phyloP scores from a whole-genome alignment of 495 filamentous ascomycete species.

The Neurospora sp. region DNA sequence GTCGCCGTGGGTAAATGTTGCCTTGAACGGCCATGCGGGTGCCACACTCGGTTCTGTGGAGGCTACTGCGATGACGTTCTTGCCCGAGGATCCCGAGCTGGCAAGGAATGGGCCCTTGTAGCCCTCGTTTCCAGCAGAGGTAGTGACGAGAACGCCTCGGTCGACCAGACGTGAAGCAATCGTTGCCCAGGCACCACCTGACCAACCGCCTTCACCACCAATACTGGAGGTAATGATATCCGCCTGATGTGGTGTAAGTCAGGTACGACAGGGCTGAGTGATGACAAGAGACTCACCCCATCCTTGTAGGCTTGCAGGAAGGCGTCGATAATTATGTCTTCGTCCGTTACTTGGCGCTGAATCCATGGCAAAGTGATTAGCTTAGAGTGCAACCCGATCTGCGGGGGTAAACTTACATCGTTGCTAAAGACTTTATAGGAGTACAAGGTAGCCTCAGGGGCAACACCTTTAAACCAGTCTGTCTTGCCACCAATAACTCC shows the following conservation, averaged over 20 bases:
- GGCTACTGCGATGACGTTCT: slow-evolving; percentile 21
- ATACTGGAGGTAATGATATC: slow-evolving; percentile 27
- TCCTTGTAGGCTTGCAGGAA: slow-evolving; percentile 22
- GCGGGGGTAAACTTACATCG: slow-evolving; percentile 2
- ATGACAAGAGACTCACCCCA: slow-evolving; percentile 12
- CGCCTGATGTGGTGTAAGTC: slow-evolving; percentile 9
- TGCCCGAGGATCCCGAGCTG: slow-evolving; percentile 21
- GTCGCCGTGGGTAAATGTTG: slow-evolving; percentile 19
- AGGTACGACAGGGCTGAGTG: neutral
- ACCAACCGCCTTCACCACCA: slow-evolving; percentile 20
- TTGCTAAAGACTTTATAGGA: slow-evolving; percentile 37
- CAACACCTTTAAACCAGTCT: slow-evolving; percentile 36
- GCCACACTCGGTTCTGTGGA: slow-evolving; percentile 15
- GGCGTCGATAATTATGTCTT: slow-evolving; percentile 20
- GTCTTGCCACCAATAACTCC: slow-evolving; percentile 40
- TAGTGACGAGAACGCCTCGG: slow-evolving; percentile 23
- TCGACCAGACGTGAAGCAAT: slow-evolving; percentile 24
- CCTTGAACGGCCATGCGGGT: slow-evolving; percentile 18
- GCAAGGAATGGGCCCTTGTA: slow-evolving; percentile 21
- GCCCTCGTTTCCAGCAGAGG: slow-evolving; percentile 26
- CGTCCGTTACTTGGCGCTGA: slow-evolving; percentile 12
- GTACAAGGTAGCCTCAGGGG: slow-evolving; percentile 38
- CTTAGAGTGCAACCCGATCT: neutral
- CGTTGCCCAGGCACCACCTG: slow-evolving; percentile 22
- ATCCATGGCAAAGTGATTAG: neutral